These are phyloP conservation scores for Mucor racemosus DNA, from an alignment of 371 early-diverging fungal species.

Conservation along the genomic window DNA sequence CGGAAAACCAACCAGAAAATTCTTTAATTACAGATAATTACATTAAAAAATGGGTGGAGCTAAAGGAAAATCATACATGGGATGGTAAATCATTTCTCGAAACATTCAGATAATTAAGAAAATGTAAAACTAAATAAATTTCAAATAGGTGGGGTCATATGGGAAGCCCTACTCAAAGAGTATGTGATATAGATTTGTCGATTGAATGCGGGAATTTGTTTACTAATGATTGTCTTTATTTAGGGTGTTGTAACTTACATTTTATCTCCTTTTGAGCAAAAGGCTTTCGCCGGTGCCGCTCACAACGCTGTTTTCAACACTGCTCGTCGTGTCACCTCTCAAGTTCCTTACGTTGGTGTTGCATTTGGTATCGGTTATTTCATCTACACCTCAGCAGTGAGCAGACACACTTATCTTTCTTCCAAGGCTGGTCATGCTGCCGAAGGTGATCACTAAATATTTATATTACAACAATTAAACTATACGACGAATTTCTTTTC, in stretches of 20 bases:
- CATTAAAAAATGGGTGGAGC: slow-evolving; percentile 45
- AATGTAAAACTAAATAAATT: slow-evolving; percentile 2
- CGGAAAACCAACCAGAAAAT: neutral
- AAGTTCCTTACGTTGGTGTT: slow-evolving; percentile 76
- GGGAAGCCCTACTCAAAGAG: slow-evolving; percentile 74
- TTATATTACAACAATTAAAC: slow-evolving; percentile 1
- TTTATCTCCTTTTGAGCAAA: slow-evolving; percentile 82
- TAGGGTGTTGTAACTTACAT: slow-evolving; percentile 77
- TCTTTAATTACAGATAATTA: neutral
- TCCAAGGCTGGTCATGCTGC: slow-evolving; percentile 77
- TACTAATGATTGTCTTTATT: slow-evolving; percentile 1
- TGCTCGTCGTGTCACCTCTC: slow-evolving; percentile 72
- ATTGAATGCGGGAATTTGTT: neutral
- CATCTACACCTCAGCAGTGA: slow-evolving; percentile 65
- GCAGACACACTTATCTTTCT: slow-evolving; percentile 67
- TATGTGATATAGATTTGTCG: slow-evolving; percentile 20
- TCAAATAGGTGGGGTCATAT: slow-evolving; percentile 72
- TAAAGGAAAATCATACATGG: slow-evolving; percentile 47
- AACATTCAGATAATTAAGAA: neutral
- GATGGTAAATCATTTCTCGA: slow-evolving; percentile 31
- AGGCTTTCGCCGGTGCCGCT: slow-evolving; percentile 75
- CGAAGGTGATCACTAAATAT: slow-evolving; percentile 42
- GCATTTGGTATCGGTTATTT: slow-evolving; percentile 68
- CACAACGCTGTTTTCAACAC: slow-evolving; percentile 81
- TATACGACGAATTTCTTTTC: slow-evolving; percentile 2